Conservation (phyloP, 495 filamentous ascomycete species). For the Xylaria sp. region DNA sequence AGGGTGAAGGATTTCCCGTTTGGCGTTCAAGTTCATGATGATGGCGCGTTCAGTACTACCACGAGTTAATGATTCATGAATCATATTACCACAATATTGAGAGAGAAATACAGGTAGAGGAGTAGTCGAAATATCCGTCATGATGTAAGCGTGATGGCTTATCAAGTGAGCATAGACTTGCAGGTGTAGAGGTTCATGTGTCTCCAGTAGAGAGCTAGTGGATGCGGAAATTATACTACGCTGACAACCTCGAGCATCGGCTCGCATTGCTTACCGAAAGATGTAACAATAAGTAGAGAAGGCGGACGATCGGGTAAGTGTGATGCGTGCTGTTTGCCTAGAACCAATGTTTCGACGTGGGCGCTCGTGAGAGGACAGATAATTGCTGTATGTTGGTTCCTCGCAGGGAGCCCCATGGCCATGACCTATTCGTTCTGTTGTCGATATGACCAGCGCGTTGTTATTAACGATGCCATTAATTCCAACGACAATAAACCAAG, state of each 20-base stretch:
- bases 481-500: background rate
- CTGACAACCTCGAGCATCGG: conserved; percentile 5
- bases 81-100: background rate
- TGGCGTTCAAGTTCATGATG: background rate
- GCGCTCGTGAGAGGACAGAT: background rate
- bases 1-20: background rate
- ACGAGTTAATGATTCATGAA: background rate
- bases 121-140: background rate
- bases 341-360: too few species aligned
- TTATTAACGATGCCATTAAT: background rate
- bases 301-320: background rate
- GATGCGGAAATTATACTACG: background rate
- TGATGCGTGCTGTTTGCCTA: background rate
- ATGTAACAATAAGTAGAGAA: background rate
- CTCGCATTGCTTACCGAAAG: background rate
- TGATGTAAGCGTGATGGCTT: conserved; percentile 10
- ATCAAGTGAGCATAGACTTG: background rate
- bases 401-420: background rate
- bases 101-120: background rate
- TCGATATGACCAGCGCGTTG: background rate
- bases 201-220: background rate
- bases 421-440: background rate
- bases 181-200: background rate
- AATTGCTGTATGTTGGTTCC: background rate
- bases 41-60: background rate